Conservation (phyloP, 1,284 basidiomycete genomes). For the Cutaneotrichosporon cyanovorans region DNA sequence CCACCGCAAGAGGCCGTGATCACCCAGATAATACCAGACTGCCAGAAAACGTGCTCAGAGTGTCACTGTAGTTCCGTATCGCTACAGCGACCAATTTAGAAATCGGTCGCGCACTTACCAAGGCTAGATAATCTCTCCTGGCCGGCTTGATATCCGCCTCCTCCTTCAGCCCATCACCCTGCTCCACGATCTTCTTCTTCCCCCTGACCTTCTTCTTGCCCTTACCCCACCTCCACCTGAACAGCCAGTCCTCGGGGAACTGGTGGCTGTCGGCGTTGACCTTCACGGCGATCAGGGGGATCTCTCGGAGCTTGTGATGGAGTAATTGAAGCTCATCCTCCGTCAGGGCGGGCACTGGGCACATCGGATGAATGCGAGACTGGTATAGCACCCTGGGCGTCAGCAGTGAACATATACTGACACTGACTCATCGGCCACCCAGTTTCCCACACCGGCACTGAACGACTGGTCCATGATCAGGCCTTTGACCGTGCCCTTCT, state of each 20-base stretch:
- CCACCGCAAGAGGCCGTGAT: too few relatives aligned
- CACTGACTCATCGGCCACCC: conserved; percentile 60
- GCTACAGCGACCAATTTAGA: too few relatives aligned
- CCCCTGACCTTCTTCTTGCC: conserved; percentile 54
- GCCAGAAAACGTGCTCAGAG: not conserved
- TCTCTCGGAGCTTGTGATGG: conserved; percentile 54
- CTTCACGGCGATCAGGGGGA: conserved; percentile 60
- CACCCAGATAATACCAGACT: not conserved
- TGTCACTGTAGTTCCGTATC: too few relatives aligned
- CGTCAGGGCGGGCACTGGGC: conserved; percentile 57
- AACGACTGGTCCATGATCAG: conserved; percentile 73
- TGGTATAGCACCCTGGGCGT: conserved; percentile 65
- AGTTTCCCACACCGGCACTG: conserved; percentile 74
- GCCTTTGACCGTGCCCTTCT: conserved; percentile 67
- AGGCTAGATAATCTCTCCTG: conserved; percentile 46
- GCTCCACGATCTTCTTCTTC: conserved; percentile 4
- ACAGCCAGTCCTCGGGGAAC: conserved; percentile 56
- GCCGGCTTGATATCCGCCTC: conserved; percentile 28
- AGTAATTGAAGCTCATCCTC: conserved; percentile 52
- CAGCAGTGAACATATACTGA: too few relatives aligned
- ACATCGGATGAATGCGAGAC: conserved; percentile 65
- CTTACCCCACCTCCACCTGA: conserved; percentile 55
- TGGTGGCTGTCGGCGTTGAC: conserved; percentile 64
- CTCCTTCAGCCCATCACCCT: conserved; percentile 2
- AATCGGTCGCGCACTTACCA: conserved; percentile 49